Evolutionary conservation across 1,284 basidiomycete genomes (phyloP).

Genomic region (Malassezia psittaci): DNA sequence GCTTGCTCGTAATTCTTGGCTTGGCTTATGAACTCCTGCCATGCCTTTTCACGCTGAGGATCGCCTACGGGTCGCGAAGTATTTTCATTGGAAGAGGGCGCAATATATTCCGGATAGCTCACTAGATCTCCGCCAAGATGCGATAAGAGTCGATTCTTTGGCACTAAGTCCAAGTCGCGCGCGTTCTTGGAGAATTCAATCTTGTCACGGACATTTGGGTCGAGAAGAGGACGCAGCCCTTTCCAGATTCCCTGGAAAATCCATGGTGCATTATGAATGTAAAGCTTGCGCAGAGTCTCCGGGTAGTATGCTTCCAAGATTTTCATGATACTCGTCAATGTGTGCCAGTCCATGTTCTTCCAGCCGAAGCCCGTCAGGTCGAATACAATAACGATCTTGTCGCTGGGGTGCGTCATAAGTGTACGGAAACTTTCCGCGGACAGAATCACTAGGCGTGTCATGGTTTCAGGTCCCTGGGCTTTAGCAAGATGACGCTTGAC

Average conservation of each 20-base stretch:
- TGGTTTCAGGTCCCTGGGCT: constrained; percentile 44
- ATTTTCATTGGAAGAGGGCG: constrained; percentile 43
- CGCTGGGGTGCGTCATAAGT: constrained; percentile 44
- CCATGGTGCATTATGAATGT: constrained; percentile 49
- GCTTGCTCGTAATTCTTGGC: constrained; percentile 40
- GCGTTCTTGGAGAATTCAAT: constrained; percentile 42
- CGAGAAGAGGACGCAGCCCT: constrained; percentile 43
- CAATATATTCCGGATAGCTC: constrained; percentile 26
- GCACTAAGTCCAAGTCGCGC: constrained; percentile 35
- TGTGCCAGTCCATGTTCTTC: constrained; percentile 42
- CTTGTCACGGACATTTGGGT: constrained; percentile 43
- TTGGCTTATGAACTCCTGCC: constrained; percentile 34
- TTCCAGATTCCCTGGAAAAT: constrained; percentile 49
- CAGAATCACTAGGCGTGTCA: constrained; percentile 47
- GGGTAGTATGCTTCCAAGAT: constrained; percentile 49
- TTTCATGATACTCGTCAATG: constrained; percentile 30
- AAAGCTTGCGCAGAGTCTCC: constrained; percentile 46
- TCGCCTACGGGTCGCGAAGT: constrained; percentile 29
- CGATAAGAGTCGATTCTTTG: constrained; percentile 27
- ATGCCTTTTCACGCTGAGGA: constrained; percentile 34
- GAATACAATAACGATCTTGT: constrained; percentile 47
- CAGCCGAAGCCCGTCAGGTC: constrained; percentile 45
- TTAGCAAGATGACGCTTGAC: constrained; percentile 37
- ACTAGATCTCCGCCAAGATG: constrained; percentile 28
- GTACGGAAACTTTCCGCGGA: constrained; percentile 48